phyloP scores from a whole-genome alignment of 2,329 filamentous ascomycete species.

The Fusarium heterosporum region DNA sequence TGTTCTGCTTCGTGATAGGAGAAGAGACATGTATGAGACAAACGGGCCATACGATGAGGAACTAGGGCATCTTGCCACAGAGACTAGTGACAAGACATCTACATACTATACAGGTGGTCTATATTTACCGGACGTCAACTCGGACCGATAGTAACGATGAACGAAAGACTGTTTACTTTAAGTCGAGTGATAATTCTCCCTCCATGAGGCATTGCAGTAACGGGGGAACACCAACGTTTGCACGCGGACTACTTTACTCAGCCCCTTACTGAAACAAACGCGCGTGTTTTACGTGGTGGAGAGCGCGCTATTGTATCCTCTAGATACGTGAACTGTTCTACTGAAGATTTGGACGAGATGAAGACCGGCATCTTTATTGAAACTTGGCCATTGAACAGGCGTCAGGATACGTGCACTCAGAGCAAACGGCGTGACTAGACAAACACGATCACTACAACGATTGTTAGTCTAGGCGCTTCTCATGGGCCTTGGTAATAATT shows the following conservation, averaged over 20 bases:
- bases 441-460: background rate
- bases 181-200: background rate
- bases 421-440: background rate
- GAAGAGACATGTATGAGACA: background rate
- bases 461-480: background rate
- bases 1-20: background rate
- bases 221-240: constrained; percentile 4
- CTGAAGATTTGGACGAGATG: constrained; percentile 1
- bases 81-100: background rate
- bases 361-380: constrained; percentile 5
- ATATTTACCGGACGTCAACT: background rate
- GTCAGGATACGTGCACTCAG: background rate
- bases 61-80: background rate
- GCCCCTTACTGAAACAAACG: background rate
- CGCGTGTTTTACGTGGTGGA: background rate
- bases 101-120: background rate
- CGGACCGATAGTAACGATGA: background rate
- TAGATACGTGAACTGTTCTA: constrained; percentile 2
- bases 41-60: background rate
- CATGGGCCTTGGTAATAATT: background rate
- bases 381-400: constrained; percentile 15
- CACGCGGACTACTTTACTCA: background rate
- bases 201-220: background rate
- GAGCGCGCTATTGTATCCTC: background rate
- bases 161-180: constrained; percentile 1